Evolutionary conservation across 192 early-diverging fungal species (phyloP), one percentile per base, ranked within the genome.

Genomic region (Geosiphon pyriformis): DNA sequence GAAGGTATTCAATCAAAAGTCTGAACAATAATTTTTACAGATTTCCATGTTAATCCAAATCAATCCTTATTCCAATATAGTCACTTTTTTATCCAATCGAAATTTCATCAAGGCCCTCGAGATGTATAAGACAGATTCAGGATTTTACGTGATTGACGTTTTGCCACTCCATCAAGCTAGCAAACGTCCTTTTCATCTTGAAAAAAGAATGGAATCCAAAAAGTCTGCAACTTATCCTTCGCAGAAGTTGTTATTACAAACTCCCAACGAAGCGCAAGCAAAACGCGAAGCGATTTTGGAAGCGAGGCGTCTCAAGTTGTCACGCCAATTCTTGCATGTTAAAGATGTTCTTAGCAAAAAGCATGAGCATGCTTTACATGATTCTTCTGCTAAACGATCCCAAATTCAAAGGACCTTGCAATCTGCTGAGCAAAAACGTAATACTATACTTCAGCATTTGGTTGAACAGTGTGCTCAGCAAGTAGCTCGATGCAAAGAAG

Each of bases 61-160:
- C n/a, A n/a, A n/a, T n/a, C n/a, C n/a, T n/a, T n/a, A n/a, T n/a
- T n/a, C n/a, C n/a, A n/a, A n/a, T n/a, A n/a, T n/a, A n/a, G n/a
- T n/a, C n/a, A n/a, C n/a, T n/a, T n/a, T n/a, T n/a, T n/a, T n/a
- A n/a, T n/a, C n/a, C n/a, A n/a, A n/a, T n/a, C n/a, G n/a, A n/a
- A n/a, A n/a, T n/a, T n/a, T n/a, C n/a, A n/a, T n/a, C n/a, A n/a
- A n/a, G n/a, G n/a, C 54, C n/a, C n/a, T 22, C 26, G 42, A 74
- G 30, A 80, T 80, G 79, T 66, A 82, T 20, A 68, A 55, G 23
- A 81, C 73, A 37, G 42, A 78, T 34, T 50, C 75, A 11, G 80
- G 76, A 32, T 83, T 83, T 60, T 83, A 74, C 55, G 77, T 83
- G 30, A 72, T 83, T 35, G 80, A 83, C 49, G 76, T 75, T 20